Base-by-base conservation (phyloP, 768 basidiomycete species). In the Rhizopogon salebrosus region DNA sequence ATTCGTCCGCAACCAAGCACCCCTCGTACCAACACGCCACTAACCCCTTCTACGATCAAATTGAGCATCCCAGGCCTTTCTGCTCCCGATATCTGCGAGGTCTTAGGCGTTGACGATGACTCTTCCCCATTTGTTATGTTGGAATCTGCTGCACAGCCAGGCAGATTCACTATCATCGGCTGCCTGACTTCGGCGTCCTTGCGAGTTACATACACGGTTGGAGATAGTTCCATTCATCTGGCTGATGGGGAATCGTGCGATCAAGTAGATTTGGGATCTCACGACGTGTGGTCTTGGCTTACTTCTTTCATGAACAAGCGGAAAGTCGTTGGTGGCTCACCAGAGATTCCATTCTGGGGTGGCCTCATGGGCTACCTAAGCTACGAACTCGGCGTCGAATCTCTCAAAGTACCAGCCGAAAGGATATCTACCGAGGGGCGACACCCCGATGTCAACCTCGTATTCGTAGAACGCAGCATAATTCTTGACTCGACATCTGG, bases 401-500 rank as follows among this genome's bases (percentile, higher is more conserved):
- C 80, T 6, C 67, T 90, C 23, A 64, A 72, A 20, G 70, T 85
- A 46, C 68, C 75, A 50, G 64, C 76, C 24, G 68, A 66, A 35
- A 60, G 64, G 52, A 34, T 20, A 53, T 56, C 43, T 37, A 52
- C 34, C n/a, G 64, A 62, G 42, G 68, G 62, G 36, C 64, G 64
- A 26, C 84, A 88, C 62, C 82, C 87, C 2, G 90, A 92, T 66
- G 76, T 89, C 35, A 88, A 88, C 51, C 67, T 92, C 14, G 72
- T 87, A 8, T 89, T 88, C 57, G 85, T 91, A 9, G 88, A 91
- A 59, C 82, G 89, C 49, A 89, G 87, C 62, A 69, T 92, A 51
- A 80, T 92, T 18, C 52, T 89, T 14, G 89, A 92, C 64, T 68
- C 65, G 18, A 60, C 65, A 16, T 75, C 76, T 1, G 75, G 77